Evolutionary conservation across 1,284 basidiomycete genomes (phyloP).

Genomic region (Sanghuangporus sanghuang): DNA sequence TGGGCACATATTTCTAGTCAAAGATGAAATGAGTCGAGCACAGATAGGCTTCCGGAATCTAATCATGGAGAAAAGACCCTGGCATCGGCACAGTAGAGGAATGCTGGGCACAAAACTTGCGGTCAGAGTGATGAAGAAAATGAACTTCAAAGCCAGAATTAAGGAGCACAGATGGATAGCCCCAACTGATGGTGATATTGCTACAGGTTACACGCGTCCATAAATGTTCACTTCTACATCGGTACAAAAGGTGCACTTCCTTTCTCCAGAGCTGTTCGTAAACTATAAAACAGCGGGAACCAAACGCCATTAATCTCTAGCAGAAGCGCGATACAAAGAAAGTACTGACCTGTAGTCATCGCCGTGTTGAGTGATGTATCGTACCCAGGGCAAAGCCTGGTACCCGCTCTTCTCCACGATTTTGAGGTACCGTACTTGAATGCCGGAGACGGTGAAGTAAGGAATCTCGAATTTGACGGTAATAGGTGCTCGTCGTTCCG

Average conservation of each 20-base stretch:
- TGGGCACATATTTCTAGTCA: too few relatives aligned
- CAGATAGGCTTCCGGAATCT: too few relatives aligned
- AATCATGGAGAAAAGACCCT: too few relatives aligned
- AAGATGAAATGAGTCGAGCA: too few relatives aligned
- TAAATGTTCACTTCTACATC: conserved; percentile 24
- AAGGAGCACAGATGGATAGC: not conserved
- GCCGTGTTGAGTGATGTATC: conserved; percentile 93
- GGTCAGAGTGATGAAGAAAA: too few relatives aligned
- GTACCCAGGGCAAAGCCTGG: conserved; percentile 88
- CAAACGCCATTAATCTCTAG: not conserved
- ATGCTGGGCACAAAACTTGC: too few relatives aligned
- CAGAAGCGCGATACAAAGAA: not conserved
- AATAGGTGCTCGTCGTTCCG: conserved; percentile 90
- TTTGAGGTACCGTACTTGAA: conserved; percentile 95
- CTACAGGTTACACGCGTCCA: not conserved
- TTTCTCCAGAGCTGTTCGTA: conserved; percentile 74
- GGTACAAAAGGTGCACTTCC: conserved; percentile 65
- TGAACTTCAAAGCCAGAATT: not conserved
- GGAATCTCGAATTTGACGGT: conserved; percentile 98
- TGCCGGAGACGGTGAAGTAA: conserved; percentile 96
- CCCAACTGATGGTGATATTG: not conserved
- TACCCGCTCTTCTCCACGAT: conserved; percentile 99
- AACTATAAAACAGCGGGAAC: conserved; percentile 33
- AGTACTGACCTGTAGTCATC: conserved; percentile 82
- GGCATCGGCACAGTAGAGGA: too few relatives aligned